Evolutionary conservation across 768 basidiomycete species (phyloP).

Genomic region (Tylopilus sp.): DNA sequence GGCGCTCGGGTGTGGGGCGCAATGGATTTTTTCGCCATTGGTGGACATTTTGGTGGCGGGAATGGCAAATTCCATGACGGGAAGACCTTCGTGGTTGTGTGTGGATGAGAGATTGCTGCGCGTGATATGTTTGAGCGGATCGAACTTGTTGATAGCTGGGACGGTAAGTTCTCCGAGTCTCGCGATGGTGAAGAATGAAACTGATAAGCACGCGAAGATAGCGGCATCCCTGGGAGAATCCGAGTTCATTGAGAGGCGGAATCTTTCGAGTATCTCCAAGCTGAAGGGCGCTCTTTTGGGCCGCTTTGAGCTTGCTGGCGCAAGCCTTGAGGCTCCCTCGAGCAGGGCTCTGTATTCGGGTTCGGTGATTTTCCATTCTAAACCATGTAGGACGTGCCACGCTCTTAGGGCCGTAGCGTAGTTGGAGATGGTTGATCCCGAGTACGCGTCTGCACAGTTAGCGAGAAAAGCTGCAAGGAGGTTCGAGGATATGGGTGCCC

Average conservation of each 20-base stretch:
- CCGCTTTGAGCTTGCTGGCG: background rate
- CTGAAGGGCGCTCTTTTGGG: background rate
- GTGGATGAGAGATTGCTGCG: background rate
- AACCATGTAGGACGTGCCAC: conserved; percentile 1
- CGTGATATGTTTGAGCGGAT: background rate
- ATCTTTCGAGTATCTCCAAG: too few species aligned
- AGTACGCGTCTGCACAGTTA: background rate
- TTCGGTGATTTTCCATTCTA: background rate
- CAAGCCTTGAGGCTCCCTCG: background rate
- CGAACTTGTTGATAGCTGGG: background rate
- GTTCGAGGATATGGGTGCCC: rapidly evolving
- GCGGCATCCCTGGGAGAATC: background rate
- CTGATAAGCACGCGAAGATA: background rate
- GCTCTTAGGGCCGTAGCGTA: rapidly evolving
- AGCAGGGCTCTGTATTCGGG: background rate
- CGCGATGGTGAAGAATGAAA: background rate
- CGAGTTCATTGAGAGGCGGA: background rate
- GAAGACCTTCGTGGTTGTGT: background rate
- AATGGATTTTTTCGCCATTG: too few species aligned
- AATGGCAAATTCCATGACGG: background rate
- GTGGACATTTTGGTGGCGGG: background rate
- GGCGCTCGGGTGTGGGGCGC: too few species aligned
- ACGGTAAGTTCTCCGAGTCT: background rate
- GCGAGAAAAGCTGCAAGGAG: background rate
- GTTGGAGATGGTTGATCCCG: background rate